A percentile compares a stretch with the other conserved stretches of the same genome.
phyloP scores from a whole-genome alignment of 192 early-diverging fungal species.

The Entomortierella chlamydospora region DNA sequence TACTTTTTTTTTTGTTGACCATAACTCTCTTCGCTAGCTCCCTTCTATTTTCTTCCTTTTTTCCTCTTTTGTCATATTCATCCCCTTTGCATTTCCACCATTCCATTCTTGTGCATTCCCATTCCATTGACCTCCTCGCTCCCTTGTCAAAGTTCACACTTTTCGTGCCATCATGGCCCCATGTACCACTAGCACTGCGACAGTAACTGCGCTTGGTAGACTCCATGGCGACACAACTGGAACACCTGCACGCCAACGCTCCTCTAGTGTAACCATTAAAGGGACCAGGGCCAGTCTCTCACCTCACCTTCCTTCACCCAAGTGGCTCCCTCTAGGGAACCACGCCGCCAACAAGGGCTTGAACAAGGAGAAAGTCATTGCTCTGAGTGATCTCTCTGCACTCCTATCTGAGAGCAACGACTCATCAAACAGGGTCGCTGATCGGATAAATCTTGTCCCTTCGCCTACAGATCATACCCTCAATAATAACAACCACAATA shows the following conservation, averaged over 20 bases:
- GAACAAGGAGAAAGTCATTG: neutral
- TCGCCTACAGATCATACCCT: neutral
- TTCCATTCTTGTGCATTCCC: neutral
- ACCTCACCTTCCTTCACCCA: neutral
- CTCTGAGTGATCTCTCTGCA: slow-evolving; percentile 21
- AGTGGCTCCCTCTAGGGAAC: neutral
- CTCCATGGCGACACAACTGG: slow-evolving; percentile 13
- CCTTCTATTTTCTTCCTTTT: too few species aligned
- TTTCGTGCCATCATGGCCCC: slow-evolving; percentile 13
- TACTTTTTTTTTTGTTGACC: too few species aligned
- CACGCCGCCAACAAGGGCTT: slow-evolving; percentile 28
- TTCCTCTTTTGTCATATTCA: too few species aligned
- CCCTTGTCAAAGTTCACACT: too few species aligned
- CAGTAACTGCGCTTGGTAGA: slow-evolving; percentile 28
- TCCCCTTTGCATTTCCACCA: neutral
- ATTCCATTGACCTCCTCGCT: neutral
- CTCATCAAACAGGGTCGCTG: neutral
- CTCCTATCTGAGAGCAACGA: slow-evolving; percentile 4
- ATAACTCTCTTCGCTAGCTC: too few species aligned
- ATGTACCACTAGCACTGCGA: slow-evolving; percentile 12
- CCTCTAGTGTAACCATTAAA: slow-evolving; percentile 30
- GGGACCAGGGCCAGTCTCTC: neutral
- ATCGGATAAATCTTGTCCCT: slow-evolving; percentile 49
- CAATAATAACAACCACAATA: slow-evolving; percentile 1
- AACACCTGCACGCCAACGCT: slow-evolving; percentile 29